A percentile compares a stretch with the other conserved stretches of the same genome.
These are phyloP conservation scores for Isoetes engelmannii DNA, from an alignment of 83 land plant species.

Conservation along the genomic window DNA sequence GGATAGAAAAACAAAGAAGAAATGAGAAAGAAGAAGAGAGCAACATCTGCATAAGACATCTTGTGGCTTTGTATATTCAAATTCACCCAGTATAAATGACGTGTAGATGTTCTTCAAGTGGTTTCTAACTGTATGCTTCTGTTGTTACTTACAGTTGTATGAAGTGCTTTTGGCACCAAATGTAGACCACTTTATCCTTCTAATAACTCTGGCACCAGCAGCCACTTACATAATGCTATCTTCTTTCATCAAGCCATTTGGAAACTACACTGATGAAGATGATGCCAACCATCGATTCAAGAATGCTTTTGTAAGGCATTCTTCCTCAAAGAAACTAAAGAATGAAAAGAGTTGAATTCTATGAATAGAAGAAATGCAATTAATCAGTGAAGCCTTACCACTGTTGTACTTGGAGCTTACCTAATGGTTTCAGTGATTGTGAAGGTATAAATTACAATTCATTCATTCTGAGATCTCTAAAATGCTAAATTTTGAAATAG, in stretches of 20 bases:
- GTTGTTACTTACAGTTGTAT: conserved; percentile 28
- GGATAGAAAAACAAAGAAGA: too few species aligned
- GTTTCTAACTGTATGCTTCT: not conserved
- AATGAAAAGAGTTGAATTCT: too few species aligned
- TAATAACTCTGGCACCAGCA: conserved; percentile 32
- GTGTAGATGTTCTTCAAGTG: not conserved
- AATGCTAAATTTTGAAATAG: too few species aligned
- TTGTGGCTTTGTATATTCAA: too few species aligned
- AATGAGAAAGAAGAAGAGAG: too few species aligned
- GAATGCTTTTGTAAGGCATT: conserved; percentile 32
- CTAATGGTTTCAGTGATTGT: too few species aligned
- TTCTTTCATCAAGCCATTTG: conserved; percentile 30
- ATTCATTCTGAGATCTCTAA: too few species aligned
- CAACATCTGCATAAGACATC: too few species aligned
- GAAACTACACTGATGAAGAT: conserved; percentile 15
- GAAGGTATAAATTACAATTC: too few species aligned
- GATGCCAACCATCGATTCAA: conserved; percentile 22
- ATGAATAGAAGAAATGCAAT: too few species aligned
- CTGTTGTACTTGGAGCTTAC: too few species aligned
- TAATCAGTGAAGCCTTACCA: too few species aligned
- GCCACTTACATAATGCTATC: conserved; percentile 16
- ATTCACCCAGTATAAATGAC: not conserved
- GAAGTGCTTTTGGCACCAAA: conserved; percentile 36
- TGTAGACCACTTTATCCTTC: conserved; percentile 30
- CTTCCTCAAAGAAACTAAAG: conserved; percentile 1